Evolutionary conservation across 345 rosid genomes (phyloP), one percentile per base, ranked within the genome.

Genomic region (Hibiscus syriacus): DNA sequence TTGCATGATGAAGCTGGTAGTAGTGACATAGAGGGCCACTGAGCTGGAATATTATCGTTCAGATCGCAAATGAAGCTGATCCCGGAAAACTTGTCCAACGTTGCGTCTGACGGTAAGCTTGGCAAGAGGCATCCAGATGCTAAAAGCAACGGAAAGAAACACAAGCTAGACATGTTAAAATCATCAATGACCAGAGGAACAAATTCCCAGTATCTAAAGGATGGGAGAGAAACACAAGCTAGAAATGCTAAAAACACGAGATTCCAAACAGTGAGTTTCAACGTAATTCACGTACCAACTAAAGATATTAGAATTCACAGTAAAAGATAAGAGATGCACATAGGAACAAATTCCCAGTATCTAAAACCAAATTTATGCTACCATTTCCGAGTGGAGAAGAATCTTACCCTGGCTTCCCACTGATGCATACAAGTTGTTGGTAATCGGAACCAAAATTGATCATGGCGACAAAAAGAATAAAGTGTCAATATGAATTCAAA

Each of bases 101-200:
- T 94, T 49, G 99, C 99, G 81, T 94, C 97, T 0, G 97, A 94
- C 14, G 99, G 99, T 82, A 87, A 75, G 87, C 99, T 94, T 50
- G 97, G 96, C 66, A 94, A 83, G 54, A 94, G 89, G 77, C 99
- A 94, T 70, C 99, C 99, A 29, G 96, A 84, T 55, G 78, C 99
- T 93, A 68, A n/a, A 49, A 46, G 41, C 29, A 62, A 29, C 50
- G 56, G 68, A 67, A 5, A 55, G 49, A 29, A 25, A 74, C 45
- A 62, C 58, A 50, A 59, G 72, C 70, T 57, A 72, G 36, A 29
- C 27, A 25, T 7, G 55, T 2, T 17, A 61, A 32, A 11, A 73
- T 29, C 10, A 10, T 13, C 6, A 67, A 20, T 16, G 7, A 25
- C 19, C 19, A 48, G 58, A 34, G 23, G 5, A 0, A 9, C 2